Evolutionary conservation across 148 eudicot species (phyloP).

Genomic region (Camellia lanceoleosa): DNA sequence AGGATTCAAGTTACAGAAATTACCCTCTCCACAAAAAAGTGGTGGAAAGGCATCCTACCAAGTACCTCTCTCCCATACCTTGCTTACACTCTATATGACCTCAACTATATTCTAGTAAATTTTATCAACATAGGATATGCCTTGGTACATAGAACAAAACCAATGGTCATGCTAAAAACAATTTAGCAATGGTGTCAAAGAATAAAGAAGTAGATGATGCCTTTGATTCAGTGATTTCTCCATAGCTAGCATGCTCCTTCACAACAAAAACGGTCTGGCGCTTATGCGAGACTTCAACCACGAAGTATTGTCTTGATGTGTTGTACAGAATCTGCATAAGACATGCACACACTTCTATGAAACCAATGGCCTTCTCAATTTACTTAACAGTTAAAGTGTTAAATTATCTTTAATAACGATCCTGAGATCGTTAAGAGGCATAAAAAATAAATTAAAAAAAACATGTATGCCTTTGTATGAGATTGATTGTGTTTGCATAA

Average conservation of each 20-base stretch:
- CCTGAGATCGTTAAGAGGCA: background rate
- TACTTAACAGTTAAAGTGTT: background rate
- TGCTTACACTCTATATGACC: too few relatives aligned
- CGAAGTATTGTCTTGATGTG: constrained; percentile 87
- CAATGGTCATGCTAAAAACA: background rate
- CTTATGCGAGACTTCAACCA: constrained; percentile 83
- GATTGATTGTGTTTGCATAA: background rate
- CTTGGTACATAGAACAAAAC: background rate
- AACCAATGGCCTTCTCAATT: background rate
- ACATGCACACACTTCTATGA: background rate
- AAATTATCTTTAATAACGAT: background rate
- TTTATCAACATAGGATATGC: background rate
- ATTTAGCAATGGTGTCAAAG: background rate
- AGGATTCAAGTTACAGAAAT: too few relatives aligned
- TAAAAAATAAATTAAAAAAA: background rate
- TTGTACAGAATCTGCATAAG: constrained; percentile 77
- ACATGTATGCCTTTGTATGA: background rate
- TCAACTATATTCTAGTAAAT: too few relatives aligned
- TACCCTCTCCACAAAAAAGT: too few relatives aligned
- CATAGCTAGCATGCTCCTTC: constrained; percentile 97
- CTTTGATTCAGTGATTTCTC: constrained; percentile 91
- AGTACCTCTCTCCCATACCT: too few relatives aligned
- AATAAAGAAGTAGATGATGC: constrained; percentile 23
- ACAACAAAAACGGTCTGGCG: constrained; percentile 73
- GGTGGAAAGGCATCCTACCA: too few relatives aligned